Conservation (phyloP, 352 stramenopile species). For the Phytopythium aichiense region DNA sequence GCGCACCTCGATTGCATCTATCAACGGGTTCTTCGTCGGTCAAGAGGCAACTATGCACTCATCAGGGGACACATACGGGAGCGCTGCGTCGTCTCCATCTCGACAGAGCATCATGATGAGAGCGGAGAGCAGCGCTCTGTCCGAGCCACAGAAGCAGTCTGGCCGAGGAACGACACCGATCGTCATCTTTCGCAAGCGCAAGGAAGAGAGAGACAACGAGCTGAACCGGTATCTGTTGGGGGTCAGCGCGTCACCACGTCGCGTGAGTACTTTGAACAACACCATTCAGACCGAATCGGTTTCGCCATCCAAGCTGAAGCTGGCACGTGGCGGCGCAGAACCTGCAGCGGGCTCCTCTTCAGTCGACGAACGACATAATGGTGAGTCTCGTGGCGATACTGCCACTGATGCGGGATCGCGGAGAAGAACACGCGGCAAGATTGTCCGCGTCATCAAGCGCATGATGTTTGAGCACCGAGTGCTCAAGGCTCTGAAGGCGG, state of each 20-base stretch:
- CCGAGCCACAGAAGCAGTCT: not conserved
- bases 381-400: not conserved
- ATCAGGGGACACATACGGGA: not conserved
- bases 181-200: conserved; percentile 4
- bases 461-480: conserved; percentile 41
- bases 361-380: not conserved
- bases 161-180: not conserved
- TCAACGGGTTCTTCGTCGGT: not conserved
- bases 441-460: conserved; percentile 36
- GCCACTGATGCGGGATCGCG: not conserved
- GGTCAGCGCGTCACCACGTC: not conserved
- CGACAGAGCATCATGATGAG: not conserved
- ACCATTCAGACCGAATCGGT: not conserved
- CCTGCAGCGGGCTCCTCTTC: not conserved
- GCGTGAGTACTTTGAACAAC: not conserved
- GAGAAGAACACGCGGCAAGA: conserved; percentile 7
- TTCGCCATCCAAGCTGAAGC: not conserved
- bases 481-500: conserved; percentile 32
- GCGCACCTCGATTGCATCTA: not conserved
- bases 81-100: not conserved
- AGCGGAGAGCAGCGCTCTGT: not conserved
- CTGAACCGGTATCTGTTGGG: not conserved
- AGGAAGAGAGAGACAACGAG: conserved; percentile 6
- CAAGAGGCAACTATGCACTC: not conserved
- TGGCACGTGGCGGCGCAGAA: not conserved